Base-by-base conservation (phyloP, 208 protist species). In the Wallacemonas sp. region DNA sequence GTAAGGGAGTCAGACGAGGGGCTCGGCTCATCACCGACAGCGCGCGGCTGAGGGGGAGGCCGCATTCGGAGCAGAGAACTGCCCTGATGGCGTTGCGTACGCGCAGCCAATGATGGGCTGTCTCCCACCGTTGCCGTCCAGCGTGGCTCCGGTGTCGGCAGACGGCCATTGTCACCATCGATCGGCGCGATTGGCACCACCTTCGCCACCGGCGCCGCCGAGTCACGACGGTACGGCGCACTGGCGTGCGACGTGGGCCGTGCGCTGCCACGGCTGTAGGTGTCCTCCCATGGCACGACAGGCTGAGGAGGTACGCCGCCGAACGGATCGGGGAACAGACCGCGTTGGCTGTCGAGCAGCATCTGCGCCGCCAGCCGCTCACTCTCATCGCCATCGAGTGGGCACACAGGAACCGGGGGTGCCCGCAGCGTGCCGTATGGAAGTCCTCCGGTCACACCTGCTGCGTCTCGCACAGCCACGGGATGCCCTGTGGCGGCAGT, bases 321-420 rank as follows among this genome's bases (percentile, higher is more conserved):
- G 33, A 59, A 59, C 10, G 53, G 33, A 19, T 42, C 53, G 30
- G 5, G 6, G 19, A 59, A 10, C 3, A 37, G 15, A 22, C 53
- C 53, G 53, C n/a, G 36, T n/a, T 42, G 30, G 33, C 53, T 59
- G 53, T 59, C 53, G 15, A 59, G 30, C 53, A 59, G 22, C 53
- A 59, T 59, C 53, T 59, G 53, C 13, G 30, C 36, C 19, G 32
- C 53, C 10, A 59, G 53, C 5, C 33, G 33, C 53, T 59, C 53
- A 22, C 53, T 59, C 4, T 42, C 36, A 22, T 59, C 53, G 19
- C 36, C 39, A 8, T 37, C 10, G 8, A 12, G 30, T 0, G 36
- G 36, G 30, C 45, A 53, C 19, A 17, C 45, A 9, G 45, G 37
- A 41, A 15, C 12, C 17, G 12, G 37, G 17, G 10, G 17, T n/a